Base-by-base conservation (phyloP, 192 early-diverging fungal species). In the Coemansia pectinata region DNA sequence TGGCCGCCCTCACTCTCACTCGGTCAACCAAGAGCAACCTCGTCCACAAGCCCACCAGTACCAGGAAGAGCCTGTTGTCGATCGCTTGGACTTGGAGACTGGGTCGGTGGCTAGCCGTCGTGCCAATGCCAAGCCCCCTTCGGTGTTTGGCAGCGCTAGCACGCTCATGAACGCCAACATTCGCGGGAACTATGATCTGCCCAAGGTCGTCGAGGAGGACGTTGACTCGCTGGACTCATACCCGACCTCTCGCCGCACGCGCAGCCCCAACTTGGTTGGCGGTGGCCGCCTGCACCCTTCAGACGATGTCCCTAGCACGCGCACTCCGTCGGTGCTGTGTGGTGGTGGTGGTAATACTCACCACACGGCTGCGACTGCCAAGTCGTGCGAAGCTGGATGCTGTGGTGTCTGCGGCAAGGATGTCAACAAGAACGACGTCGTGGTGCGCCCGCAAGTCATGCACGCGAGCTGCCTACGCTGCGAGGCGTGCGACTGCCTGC, bases 141-240 rank as follows among this genome's bases (percentile, higher is more conserved):
- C 82, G 0, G 73, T 76, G 62, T 84, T 79, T 74, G 82, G 77
- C 64, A 84, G 82, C 47, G 65, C 77, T 4, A 79, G 77, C 62
- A 84, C 82, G 29, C 68, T 84, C 67, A 84, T 76, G 73, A 76
- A 66, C 60, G 67, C 60, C 23, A 75, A 62, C 55, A 52, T 61
- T 11, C 72, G 69, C 41, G 66, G 62, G 47, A 29, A 45, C 47
- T 76, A 55, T 31, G 44, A 79, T 12, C 67, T 84, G 60, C 81
- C 81, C 50, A 84, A 84, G 65, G 81, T 84, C 3, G 73, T 84
- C 21, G 81, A 84, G 63, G 81, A 84, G 31, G 81, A 84, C 38
- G 62, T 76, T n/a, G 81, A 84, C 67, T 83, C 80, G 38, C 70
- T 83, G 15, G 80, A 75, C 0, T 83, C 80, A 23, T 83, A 75